phyloP scores from a whole-genome alignment of 192 early-diverging fungal genomes.

The Chytriomyces hyalinus region DNA sequence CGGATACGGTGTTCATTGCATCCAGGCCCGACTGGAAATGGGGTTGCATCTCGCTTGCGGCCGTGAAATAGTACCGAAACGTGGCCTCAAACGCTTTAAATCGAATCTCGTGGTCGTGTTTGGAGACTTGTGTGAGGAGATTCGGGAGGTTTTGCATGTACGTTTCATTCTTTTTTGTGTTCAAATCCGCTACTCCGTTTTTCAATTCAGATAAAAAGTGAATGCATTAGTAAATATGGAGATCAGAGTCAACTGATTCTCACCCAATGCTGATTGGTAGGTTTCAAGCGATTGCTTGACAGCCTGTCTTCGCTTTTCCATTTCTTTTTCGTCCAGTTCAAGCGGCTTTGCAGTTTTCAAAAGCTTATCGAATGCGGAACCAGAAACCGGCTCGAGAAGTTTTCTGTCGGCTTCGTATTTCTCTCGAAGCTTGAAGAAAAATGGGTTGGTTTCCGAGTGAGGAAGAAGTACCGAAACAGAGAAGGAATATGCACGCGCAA shows the following conservation, averaged over 20 bases:
- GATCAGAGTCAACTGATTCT: background rate
- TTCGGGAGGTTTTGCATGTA: slow-evolving; percentile 1
- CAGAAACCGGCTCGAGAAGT: slow-evolving; percentile 36
- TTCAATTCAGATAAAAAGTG: background rate
- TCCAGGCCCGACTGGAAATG: slow-evolving; percentile 3
- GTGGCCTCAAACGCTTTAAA: background rate
- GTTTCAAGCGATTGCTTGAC: background rate
- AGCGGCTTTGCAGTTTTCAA: slow-evolving; percentile 39
- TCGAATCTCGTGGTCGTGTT: slow-evolving; percentile 5
- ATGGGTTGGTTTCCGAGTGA: background rate
- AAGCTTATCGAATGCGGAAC: slow-evolving; percentile 37
- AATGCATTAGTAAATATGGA: no score
- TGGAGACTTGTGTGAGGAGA: slow-evolving; percentile 6
- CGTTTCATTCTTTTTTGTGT: background rate
- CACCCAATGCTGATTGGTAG: slow-evolving; percentile 11
- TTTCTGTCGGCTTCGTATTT: slow-evolving; percentile 46
- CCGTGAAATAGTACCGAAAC: slow-evolving; percentile 1
- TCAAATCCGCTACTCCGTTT: background rate
- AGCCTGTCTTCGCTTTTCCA: background rate
- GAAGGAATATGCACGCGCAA: background rate
- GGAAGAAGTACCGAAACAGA: background rate
- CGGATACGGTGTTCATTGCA: slow-evolving; percentile 15
- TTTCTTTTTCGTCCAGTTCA: slow-evolving; percentile 3
- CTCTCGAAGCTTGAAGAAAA: slow-evolving; percentile 20
- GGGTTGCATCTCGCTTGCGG: background rate